A percentile compares a stretch with the other conserved stretches of the same genome.
phyloP scores from a whole-genome alignment of 768 basidiomycete species.

The Rhizopogon rudus region DNA sequence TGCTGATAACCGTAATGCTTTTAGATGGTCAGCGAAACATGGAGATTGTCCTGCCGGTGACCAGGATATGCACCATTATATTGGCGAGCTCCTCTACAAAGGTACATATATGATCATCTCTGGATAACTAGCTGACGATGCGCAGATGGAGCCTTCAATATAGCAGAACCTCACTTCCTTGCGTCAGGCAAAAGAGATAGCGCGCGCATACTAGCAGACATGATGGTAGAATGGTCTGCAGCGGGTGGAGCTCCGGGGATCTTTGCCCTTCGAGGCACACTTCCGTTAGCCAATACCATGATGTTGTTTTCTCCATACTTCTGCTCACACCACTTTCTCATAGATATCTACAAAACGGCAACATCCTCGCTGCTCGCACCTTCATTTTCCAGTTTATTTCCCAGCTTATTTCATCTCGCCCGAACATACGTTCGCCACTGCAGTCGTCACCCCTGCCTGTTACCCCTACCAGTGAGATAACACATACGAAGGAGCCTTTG shows the following conservation, averaged over 20 bases:
- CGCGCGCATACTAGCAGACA: constrained; percentile 77
- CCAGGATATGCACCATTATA: constrained; percentile 80
- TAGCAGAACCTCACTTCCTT: constrained; percentile 79
- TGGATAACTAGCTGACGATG: constrained; percentile 1
- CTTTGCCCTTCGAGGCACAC: constrained; percentile 79
- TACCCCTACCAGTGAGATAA: constrained; percentile 50
- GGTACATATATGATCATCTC: constrained; percentile 35
- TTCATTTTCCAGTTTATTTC: constrained; percentile 82
- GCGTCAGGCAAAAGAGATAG: constrained; percentile 87
- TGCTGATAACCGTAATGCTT: constrained; percentile 13
- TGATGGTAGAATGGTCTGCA: constrained; percentile 80
- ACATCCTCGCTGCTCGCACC: constrained; percentile 89
- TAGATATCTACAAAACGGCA: constrained; percentile 80
- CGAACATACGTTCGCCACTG: constrained; percentile 36
- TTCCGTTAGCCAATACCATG: constrained; percentile 59
- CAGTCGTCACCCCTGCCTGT: constrained; percentile 42
- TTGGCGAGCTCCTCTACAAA: constrained; percentile 86
- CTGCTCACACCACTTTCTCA: constrained; percentile 3
- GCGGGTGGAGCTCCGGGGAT: constrained; percentile 49
- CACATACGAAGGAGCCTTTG: constrained; percentile 66
- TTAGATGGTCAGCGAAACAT: constrained; percentile 82
- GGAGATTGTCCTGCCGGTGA: constrained; percentile 85
- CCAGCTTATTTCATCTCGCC: constrained; percentile 47
- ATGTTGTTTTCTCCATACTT: neutral
- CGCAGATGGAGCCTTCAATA: constrained; percentile 68